Percentiles rank a stretch among this genome's conserved stretches.
These are phyloP conservation scores for Didymellaceae sp. DNA, from an alignment of 2,329 filamentous ascomycete species.

Conservation along the genomic window DNA sequence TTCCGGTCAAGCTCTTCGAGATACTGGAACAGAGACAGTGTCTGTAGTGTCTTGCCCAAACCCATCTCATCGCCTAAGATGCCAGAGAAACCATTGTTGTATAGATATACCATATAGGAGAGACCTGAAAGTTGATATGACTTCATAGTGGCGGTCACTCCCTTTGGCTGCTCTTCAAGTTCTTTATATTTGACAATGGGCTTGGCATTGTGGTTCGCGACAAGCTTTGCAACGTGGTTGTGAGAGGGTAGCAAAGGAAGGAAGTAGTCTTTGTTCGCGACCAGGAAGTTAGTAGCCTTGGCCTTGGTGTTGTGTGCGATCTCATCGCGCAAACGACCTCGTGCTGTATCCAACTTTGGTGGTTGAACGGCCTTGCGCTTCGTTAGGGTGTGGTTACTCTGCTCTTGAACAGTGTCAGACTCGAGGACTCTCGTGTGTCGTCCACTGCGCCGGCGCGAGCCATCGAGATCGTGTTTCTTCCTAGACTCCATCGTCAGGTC, in stretches of 20 bases:
- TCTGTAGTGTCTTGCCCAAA: constrained; percentile 98
- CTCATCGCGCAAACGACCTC: constrained; percentile 49
- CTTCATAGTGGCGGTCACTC: constrained; percentile 69
- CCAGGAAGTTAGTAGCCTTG: constrained; percentile 55
- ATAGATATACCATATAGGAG: constrained; percentile 97
- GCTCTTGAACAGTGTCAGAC: constrained; percentile 36
- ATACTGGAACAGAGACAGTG: constrained; percentile 94
- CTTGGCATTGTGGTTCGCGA: constrained; percentile 23
- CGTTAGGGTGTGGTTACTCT: constrained; percentile 14
- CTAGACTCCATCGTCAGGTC: constrained; percentile 45
- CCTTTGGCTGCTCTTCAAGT: constrained; percentile 52
- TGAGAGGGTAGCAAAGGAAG: constrained; percentile 54
- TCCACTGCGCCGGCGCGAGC: constrained; percentile 31
- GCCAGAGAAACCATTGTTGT: constrained; percentile 99
- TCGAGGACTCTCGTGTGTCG: constrained; percentile 37
- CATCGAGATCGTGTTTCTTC: constrained; percentile 20
- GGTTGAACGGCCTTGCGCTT: constrained; percentile 20
- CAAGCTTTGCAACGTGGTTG: constrained; percentile 54
- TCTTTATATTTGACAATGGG: constrained; percentile 50
- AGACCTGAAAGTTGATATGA: constrained; percentile 98
- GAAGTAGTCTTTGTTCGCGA: constrained; percentile 55
- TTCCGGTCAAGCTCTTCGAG: constrained; percentile 87
- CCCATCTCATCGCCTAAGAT: constrained; percentile 99
- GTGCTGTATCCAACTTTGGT: constrained; percentile 47
- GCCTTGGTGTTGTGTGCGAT: constrained; percentile 52